Evolutionary conservation across 768 basidiomycete genomes (phyloP), one percentile per base, ranked within the genome.

Genomic region (Dacryopinax spathularia): DNA sequence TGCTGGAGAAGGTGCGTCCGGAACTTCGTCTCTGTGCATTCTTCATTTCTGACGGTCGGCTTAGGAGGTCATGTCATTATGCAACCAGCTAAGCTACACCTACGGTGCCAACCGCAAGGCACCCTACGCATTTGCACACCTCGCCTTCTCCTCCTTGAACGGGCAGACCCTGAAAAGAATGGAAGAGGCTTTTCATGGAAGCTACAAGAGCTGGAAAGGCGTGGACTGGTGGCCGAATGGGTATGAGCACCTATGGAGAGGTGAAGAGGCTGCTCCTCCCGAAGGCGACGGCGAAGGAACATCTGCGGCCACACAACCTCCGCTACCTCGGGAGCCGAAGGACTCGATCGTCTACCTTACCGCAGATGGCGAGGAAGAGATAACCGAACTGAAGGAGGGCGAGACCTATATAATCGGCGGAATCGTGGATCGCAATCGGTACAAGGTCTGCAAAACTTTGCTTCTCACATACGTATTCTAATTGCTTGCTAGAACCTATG

Each of bases 331-430:
- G 61, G 67, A 66, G 31, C 66, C 73, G 64, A 79, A 80, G 68
- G 73, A 82, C 65, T 82, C 72, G 44, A 77, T 96, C 62, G 81
- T 98, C 36, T 99, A 99, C 74, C 83, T 99, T 61, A 96, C 96
- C 6, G 96, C 94, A 1, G 96, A 99, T 75, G 86, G 94, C 7
- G 81, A 85, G 33, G 83, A 94, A 60, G 91, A 94, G 74, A 76
- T 99, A 41, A 76, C 79, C n/a, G 86, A 89, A 69, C 81, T 99
- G 62, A 84, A 79, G 62, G 84, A 90, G 62, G 84, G 86, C 41
- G 88, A 94, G 71, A 88, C 86, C 7, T 98, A 98, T 72, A 84
- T 99, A 68, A 93, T 99, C 61, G 95, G 95, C 48, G 95, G 94
- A 4, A 87, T 99, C 68, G 87, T 87, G 65, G 96, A 99, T 73